phyloP scores from a whole-genome alignment of 805 yeast species.

The Starmera caribaea region DNA sequence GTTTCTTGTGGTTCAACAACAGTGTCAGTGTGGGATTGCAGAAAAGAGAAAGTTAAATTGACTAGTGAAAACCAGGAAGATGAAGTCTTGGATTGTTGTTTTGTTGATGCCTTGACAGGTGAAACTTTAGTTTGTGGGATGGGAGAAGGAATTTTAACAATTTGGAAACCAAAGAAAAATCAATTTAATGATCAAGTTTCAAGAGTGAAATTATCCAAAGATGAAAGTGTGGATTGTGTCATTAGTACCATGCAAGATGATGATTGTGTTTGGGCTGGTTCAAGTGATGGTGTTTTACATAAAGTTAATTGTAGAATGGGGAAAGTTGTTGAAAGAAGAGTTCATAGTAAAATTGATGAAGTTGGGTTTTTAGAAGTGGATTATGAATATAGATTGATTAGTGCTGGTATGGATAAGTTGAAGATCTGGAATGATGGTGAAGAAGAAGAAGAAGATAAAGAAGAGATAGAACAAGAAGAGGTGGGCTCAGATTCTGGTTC shows the following conservation, averaged over 20 bases:
- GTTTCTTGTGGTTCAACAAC: slow-evolving; percentile 79
- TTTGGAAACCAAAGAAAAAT: slow-evolving; percentile 73
- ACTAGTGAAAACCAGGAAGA: slow-evolving; percentile 89
- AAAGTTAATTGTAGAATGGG: slow-evolving; percentile 60
- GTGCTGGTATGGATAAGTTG: slow-evolving; percentile 76
- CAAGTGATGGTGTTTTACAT: slow-evolving; percentile 64
- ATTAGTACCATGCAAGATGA: slow-evolving; percentile 31
- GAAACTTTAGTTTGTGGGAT: slow-evolving; percentile 70
- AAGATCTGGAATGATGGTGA: slow-evolving; percentile 57
- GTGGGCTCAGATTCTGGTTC: slow-evolving; percentile 10
- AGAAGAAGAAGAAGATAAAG: slow-evolving; percentile 22
- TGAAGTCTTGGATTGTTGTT: slow-evolving; percentile 70
- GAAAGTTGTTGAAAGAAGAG: slow-evolving; percentile 51
- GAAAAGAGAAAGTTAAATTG: slow-evolving; percentile 40
- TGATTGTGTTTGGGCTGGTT: slow-evolving; percentile 65
- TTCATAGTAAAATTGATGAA: slow-evolving; percentile 65
- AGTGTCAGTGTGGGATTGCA: slow-evolving; percentile 64
- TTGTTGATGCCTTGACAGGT: slow-evolving; percentile 54
- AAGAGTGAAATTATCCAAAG: slow-evolving; percentile 58
- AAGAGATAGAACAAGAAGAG: slow-evolving; percentile 12
- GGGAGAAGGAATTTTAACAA: slow-evolving; percentile 83
- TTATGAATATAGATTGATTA: slow-evolving; percentile 64
- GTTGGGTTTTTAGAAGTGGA: slow-evolving; percentile 73
- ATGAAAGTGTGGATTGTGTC: slow-evolving; percentile 66
- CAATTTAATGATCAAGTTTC: slow-evolving; percentile 69